A percentile compares a stretch with the other conserved stretches of the same genome.
phyloP scores from a whole-genome alignment of 2,329 filamentous ascomycete genomes.

The Didymella pinodella region DNA sequence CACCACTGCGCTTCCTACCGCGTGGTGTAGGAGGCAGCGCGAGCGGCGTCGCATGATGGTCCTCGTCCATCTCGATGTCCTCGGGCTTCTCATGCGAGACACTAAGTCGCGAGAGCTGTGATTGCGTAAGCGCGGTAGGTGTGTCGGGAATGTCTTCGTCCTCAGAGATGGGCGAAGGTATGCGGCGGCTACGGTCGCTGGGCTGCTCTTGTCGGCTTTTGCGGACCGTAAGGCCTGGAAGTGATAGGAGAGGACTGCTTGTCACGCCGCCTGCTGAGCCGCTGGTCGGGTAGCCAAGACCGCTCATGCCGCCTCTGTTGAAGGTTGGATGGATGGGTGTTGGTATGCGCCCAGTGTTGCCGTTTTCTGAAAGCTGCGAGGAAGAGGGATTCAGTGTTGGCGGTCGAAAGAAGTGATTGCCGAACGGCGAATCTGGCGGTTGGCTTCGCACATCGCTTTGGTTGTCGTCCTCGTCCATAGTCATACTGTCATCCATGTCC shows the following conservation, averaged over 20 bases:
- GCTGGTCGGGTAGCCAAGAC: conserved; percentile 40
- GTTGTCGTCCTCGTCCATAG: conserved; percentile 48
- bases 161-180: conserved; percentile 54
- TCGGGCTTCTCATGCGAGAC: conserved; percentile 40
- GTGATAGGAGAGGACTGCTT: conserved; percentile 23
- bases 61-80: conserved; percentile 47
- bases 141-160: conserved; percentile 50
- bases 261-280: conserved; percentile 38
- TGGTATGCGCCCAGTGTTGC: conserved; percentile 46
- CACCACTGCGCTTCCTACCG: conserved; percentile 51
- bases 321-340: conserved; percentile 53
- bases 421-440: conserved; percentile 47
- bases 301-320: conserved; percentile 38
- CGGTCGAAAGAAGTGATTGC: conserved; percentile 42
- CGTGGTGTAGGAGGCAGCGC: conserved; percentile 34
- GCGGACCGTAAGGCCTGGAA: conserved; percentile 31
- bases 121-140: conserved; percentile 48
- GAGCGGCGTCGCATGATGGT: conserved; percentile 22
- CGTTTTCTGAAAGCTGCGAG: conserved; percentile 30
- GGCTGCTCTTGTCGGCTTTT: conserved; percentile 33
- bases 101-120: conserved; percentile 50
- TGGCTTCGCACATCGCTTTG: conserved; percentile 46
- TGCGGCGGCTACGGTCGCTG: conserved; percentile 41
- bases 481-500: conserved; percentile 45
- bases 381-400: conserved; percentile 45